Base-by-base conservation (phyloP, 495 filamentous ascomycete species). In the Pyrenula aspistea region DNA sequence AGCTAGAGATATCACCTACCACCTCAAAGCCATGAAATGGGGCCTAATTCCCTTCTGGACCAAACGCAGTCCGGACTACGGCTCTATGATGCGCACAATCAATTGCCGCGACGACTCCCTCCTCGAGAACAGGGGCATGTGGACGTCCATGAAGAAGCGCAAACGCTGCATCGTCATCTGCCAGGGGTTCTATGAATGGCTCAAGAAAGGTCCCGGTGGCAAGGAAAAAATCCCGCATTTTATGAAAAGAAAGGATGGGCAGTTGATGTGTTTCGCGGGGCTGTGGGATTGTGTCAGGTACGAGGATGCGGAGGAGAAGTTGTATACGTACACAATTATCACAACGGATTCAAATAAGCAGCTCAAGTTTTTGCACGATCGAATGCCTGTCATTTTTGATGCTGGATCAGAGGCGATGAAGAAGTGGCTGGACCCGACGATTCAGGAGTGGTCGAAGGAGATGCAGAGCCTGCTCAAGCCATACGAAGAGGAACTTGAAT, bases 161-260 rank as follows among this genome's bases (percentile, higher is more conserved):
- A 95, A 96, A 67, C 77, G 93, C 22, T 98, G 93, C 65, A 73
- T 96, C 49, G 83, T 98, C 1, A 61, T 92, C 2, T 89, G 86
- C 12, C 84, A 96, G 68, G 93, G 93, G 1, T 98, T 96, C 70
- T 98, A 92, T 67, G 93, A 98, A 68, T 98, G 93, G 93, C 68
- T 93, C 54, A 89, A 93, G 68, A 88, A 89, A 62, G 73, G 73
- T 0, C 79, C 82, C 24, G 83, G 82, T 0, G 77, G 83, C 0
- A 92, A 88, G 61, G 83, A 89, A 59, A 89, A 84, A 68, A 71
- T 91, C 0, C 93, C 93, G 47, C 83, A 96, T 67, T 97, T 78
- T 65, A 76, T 88, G 10, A 87, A 83, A 63, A 74, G 89, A 12
- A 87, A 83, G 63, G 93, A 96, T 65, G 89, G 87, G 0, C 76